Evolutionary conservation across 2,329 filamentous ascomycete genomes (phyloP).

Genomic region (Hypoxylon sp.): DNA sequence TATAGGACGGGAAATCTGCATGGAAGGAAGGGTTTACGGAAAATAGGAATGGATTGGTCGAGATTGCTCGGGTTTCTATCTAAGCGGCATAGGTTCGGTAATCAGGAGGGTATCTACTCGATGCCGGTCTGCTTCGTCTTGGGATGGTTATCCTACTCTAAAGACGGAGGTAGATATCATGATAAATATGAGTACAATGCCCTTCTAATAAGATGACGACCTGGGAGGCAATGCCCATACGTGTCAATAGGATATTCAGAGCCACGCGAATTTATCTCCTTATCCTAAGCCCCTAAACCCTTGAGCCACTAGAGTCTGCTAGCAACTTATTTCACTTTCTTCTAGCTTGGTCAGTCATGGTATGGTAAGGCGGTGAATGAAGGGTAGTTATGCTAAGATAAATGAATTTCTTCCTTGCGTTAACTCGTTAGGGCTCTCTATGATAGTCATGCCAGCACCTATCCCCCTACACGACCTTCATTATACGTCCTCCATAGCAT

Average conservation of each 20-base stretch:
- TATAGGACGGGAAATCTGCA: slow-evolving; percentile 15
- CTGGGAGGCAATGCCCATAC: background rate
- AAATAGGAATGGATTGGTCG: slow-evolving; percentile 17
- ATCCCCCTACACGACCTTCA: background rate
- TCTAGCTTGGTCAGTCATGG: background rate
- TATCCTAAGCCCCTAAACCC: background rate
- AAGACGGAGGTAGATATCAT: background rate
- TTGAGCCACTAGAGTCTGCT: background rate
- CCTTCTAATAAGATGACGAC: background rate
- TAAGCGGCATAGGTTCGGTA: slow-evolving; percentile 1
- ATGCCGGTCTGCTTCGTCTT: background rate
- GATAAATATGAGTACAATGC: slow-evolving; percentile 3
- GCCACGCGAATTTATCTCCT: background rate
- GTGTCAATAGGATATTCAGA: background rate
- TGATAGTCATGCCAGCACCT: background rate
- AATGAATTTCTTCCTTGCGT: background rate
- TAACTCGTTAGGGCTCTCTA: background rate
- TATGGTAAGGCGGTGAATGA: background rate
- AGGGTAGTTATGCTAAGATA: background rate
- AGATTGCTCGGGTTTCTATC: slow-evolving; percentile 1
- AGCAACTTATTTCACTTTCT: background rate
- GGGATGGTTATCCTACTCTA: background rate
- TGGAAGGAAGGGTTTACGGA: background rate
- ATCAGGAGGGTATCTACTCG: slow-evolving; percentile 12
- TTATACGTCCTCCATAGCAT: background rate